Percentiles rank a stretch among this genome's conserved stretches.
Conservation (phyloP, 2,329 filamentous ascomycete species). For the Exophiala sp. region DNA sequence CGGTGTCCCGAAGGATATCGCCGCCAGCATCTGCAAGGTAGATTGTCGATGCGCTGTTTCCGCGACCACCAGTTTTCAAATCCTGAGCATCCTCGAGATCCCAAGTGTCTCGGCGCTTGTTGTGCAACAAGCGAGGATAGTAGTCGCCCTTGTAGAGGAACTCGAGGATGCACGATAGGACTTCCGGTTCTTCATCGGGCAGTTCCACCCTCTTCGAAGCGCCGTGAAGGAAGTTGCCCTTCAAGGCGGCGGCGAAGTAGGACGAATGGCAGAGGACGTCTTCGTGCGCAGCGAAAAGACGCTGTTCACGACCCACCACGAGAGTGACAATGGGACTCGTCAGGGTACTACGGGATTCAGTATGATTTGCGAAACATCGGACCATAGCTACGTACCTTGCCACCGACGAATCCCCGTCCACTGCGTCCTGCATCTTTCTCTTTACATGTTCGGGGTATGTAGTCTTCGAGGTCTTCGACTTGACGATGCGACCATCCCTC, state of each 20-base stretch:
- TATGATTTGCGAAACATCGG: neutral
- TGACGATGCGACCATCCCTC: constrained; percentile 73
- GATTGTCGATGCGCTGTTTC: constrained; percentile 67
- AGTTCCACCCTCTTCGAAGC: constrained; percentile 69
- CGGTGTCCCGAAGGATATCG: constrained; percentile 81
- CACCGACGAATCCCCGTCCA: constrained; percentile 52
- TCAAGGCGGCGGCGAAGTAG: constrained; percentile 69
- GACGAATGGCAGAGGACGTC: constrained; percentile 81
- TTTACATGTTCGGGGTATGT: constrained; percentile 71
- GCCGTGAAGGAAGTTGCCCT: constrained; percentile 61
- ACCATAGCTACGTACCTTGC: constrained; percentile 31
- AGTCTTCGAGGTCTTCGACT: constrained; percentile 75
- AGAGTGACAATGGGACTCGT: constrained; percentile 77
- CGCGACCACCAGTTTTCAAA: constrained; percentile 53
- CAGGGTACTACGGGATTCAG: constrained; percentile 40
- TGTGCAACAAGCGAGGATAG: constrained; percentile 80
- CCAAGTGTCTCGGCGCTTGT: constrained; percentile 81
- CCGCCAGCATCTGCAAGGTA: constrained; percentile 68
- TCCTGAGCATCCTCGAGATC: constrained; percentile 69
- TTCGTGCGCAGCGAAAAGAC: constrained; percentile 91
- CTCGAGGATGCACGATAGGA: constrained; percentile 89
- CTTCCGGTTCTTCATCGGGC: constrained; percentile 74
- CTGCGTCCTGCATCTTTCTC: constrained; percentile 80
- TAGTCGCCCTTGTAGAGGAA: constrained; percentile 97
- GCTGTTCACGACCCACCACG: constrained; percentile 73